Conservation (phyloP, 768 basidiomycete species). For the Punctularia strigosozonata region DNA sequence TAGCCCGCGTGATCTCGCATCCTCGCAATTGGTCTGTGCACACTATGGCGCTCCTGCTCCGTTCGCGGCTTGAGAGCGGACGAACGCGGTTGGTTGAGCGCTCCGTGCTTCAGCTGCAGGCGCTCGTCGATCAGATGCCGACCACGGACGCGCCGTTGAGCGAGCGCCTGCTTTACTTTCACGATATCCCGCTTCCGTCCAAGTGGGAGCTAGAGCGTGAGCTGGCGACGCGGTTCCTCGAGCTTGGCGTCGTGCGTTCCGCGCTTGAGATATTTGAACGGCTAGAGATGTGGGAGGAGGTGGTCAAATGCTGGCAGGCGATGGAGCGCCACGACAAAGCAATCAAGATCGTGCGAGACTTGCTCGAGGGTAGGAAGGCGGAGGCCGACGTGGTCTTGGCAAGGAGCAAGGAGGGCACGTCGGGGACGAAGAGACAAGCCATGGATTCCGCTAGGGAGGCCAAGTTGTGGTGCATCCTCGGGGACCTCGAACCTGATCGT, state of each 20-base stretch:
- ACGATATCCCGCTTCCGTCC: constrained; percentile 72
- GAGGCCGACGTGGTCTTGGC: constrained; percentile 67
- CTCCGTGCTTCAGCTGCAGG: constrained; percentile 85
- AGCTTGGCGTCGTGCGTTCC: constrained; percentile 78
- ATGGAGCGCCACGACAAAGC: constrained; percentile 75
- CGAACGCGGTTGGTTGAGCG: constrained; percentile 91
- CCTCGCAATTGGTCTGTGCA: constrained; percentile 94
- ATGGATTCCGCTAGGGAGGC: constrained; percentile 68
- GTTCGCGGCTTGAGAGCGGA: constrained; percentile 80
- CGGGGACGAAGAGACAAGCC: constrained; percentile 26
- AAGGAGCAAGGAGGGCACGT: constrained; percentile 37
- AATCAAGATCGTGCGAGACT: constrained; percentile 68
- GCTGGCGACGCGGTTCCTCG: constrained; percentile 71
- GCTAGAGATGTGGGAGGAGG: constrained; percentile 98
- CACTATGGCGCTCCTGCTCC: constrained; percentile 90
- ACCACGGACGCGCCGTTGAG: constrained; percentile 62
- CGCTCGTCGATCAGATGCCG: constrained; percentile 94
- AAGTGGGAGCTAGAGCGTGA: constrained; percentile 93
- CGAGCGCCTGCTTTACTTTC: constrained; percentile 73
- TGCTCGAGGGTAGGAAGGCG: constrained; percentile 74
- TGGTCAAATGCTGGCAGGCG: constrained; percentile 75
- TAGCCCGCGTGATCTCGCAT: constrained; percentile 79
- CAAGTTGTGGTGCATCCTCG: constrained; percentile 91
- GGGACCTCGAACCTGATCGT: constrained; percentile 72
- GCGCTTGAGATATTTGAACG: constrained; percentile 91